These are phyloP conservation scores for Fusarium albidum DNA, from an alignment of 2,329 filamentous ascomycete species.

Conservation along the genomic window DNA sequence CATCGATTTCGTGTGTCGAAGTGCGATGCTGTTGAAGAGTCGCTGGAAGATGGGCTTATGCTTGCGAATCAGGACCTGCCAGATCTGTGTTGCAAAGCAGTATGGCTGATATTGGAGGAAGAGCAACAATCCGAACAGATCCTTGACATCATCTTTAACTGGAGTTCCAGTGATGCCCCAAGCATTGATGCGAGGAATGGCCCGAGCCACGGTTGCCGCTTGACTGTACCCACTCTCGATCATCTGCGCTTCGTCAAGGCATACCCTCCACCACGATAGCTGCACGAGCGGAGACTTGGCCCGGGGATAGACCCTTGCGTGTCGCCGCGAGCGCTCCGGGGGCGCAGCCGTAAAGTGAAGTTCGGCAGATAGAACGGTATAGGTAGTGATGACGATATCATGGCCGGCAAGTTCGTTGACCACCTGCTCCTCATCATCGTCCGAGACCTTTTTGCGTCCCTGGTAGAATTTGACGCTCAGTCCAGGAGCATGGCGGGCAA, in stretches of 20 bases:
- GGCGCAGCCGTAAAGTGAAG: slow-evolving; percentile 77
- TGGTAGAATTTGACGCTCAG: slow-evolving; percentile 65
- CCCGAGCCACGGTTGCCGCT: slow-evolving; percentile 79
- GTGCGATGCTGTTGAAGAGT: slow-evolving; percentile 75
- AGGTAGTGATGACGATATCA: slow-evolving; percentile 71
- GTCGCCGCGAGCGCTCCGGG: slow-evolving; percentile 73
- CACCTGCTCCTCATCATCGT: slow-evolving; percentile 49
- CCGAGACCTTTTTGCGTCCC: slow-evolving; percentile 52
- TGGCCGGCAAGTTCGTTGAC: slow-evolving; percentile 56
- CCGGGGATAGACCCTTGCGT: slow-evolving; percentile 70
- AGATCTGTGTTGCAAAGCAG: slow-evolving; percentile 68
- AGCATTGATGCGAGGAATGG: slow-evolving; percentile 83
- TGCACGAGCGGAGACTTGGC: slow-evolving; percentile 79
- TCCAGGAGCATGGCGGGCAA: slow-evolving; percentile 64
- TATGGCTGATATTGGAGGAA: slow-evolving; percentile 86
- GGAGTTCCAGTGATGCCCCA: slow-evolving; percentile 94
- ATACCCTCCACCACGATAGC: slow-evolving; percentile 88
- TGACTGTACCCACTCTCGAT: slow-evolving; percentile 88
- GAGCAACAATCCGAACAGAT: slow-evolving; percentile 80
- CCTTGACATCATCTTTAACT: slow-evolving; percentile 78
- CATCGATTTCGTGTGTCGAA: slow-evolving; percentile 86
- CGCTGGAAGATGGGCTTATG: slow-evolving; percentile 71
- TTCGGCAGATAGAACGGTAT: slow-evolving; percentile 78
- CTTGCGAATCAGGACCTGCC: slow-evolving; percentile 69
- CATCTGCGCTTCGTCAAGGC: slow-evolving; percentile 86